Evolutionary conservation across 306 rosid species (phyloP).

Genomic region (Mimosa pudica): DNA sequence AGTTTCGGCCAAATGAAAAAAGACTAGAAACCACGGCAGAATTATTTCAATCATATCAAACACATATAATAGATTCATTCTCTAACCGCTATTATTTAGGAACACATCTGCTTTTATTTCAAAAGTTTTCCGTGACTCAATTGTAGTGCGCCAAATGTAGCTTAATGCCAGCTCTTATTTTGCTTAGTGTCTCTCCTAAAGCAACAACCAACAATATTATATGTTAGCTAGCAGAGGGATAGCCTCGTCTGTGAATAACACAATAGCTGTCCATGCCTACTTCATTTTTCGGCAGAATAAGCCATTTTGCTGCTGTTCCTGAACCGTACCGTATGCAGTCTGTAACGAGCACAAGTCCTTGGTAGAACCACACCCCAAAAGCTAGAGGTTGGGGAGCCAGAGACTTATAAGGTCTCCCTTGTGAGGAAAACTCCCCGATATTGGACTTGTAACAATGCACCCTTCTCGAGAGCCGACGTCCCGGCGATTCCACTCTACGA

Average conservation of each 20-base stretch:
- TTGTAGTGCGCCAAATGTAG: neutral
- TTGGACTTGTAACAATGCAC: too few species aligned
- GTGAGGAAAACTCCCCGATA: too few species aligned
- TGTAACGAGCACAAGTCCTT: too few species aligned
- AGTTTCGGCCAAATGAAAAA: too few species aligned
- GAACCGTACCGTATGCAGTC: too few species aligned
- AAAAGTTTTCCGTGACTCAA: neutral
- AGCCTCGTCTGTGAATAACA: neutral
- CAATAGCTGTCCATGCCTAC: neutral
- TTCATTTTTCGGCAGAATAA: neutral
- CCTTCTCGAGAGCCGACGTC: too few species aligned
- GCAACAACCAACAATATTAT: neutral
- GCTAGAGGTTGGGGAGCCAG: too few species aligned
- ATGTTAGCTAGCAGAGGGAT: neutral
- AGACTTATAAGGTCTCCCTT: too few species aligned
- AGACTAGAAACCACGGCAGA: neutral
- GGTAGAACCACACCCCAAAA: too few species aligned
- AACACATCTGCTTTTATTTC: neutral
- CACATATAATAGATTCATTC: neutral
- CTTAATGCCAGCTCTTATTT: neutral
- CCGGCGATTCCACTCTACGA: too few species aligned
- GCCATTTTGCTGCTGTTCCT: neutral
- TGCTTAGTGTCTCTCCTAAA: neutral
- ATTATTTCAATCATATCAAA: neutral
- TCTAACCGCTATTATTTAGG: neutral